Evolutionary conservation across 1,139 yeast species (phyloP).

Genomic region (Taiozyma sp.): DNA sequence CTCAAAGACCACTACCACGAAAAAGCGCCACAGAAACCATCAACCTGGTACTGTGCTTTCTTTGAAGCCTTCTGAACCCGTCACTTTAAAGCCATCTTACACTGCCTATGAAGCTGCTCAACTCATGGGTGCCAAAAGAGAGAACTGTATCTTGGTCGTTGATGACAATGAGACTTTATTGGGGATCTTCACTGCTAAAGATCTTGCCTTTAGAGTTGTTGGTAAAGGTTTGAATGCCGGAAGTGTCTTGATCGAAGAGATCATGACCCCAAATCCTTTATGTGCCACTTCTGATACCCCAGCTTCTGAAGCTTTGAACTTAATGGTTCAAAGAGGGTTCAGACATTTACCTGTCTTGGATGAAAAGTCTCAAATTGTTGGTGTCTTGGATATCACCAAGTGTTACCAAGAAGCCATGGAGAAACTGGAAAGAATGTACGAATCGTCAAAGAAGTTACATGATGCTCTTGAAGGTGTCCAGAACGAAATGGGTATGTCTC

Average conservation of each 20-base stretch:
- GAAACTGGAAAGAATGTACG: slow-evolving; percentile 76
- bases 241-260: slow-evolving; percentile 62
- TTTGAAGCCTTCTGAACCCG: slow-evolving; percentile 71
- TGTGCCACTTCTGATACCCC: slow-evolving; percentile 70
- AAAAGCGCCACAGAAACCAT: slow-evolving; percentile 32
- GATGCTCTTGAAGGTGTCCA: slow-evolving; percentile 85
- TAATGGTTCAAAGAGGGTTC: slow-evolving; percentile 81
- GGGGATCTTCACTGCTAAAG: slow-evolving; percentile 70
- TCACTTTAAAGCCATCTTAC: slow-evolving; percentile 61
- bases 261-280: slow-evolving; percentile 83
- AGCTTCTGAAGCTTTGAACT: slow-evolving; percentile 77
- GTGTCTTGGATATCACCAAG: slow-evolving; percentile 83
- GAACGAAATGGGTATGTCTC: slow-evolving; percentile 57
- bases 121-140: slow-evolving; percentile 83
- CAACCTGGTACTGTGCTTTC: slow-evolving; percentile 75
- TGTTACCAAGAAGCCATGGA: slow-evolving; percentile 92
- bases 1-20: slow-evolving; percentile 31
- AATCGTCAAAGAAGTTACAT: slow-evolving; percentile 66
- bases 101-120: slow-evolving; percentile 81
- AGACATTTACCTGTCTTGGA: slow-evolving; percentile 85
- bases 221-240: slow-evolving; percentile 68
- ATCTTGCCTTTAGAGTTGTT: slow-evolving; percentile 60
- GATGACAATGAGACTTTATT: slow-evolving; percentile 46
- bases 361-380: slow-evolving; percentile 64
- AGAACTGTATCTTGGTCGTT: slow-evolving; percentile 51